Conservation (phyloP, 129 eudicot species). For the Ambrosia artemisiifolia region DNA sequence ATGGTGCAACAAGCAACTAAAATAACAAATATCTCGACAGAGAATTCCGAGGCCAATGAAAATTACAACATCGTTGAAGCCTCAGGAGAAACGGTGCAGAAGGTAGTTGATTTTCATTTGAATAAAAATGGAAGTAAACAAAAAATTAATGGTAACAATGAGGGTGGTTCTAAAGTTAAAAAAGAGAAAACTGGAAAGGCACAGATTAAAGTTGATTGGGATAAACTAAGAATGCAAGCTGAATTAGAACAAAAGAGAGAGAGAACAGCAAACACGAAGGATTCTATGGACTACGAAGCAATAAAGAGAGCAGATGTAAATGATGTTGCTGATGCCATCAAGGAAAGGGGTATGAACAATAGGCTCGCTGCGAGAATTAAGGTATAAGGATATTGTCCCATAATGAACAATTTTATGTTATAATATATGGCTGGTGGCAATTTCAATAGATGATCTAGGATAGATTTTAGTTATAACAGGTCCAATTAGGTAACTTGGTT, state of each 20-base stretch:
- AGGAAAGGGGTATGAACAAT: slow-evolving; percentile 96
- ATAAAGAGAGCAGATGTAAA: slow-evolving; percentile 62
- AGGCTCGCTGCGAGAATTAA: slow-evolving; percentile 85
- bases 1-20: slow-evolving; percentile 29
- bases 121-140: slow-evolving; percentile 17
- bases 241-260: slow-evolving; percentile 49
- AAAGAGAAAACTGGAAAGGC: slow-evolving; percentile 45
- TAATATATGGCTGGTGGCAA: neutral
- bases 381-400: slow-evolving; percentile 32
- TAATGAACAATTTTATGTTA: slow-evolving; percentile 9
- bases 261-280: slow-evolving; percentile 51
- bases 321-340: slow-evolving; percentile 79
- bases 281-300: slow-evolving; percentile 94
- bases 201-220: slow-evolving; percentile 61
- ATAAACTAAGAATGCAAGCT: slow-evolving; percentile 61
- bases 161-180: slow-evolving; percentile 34
- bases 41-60: slow-evolving; percentile 32
- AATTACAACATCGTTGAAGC: slow-evolving; percentile 29
- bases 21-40: slow-evolving; percentile 19
- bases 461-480: neutral
- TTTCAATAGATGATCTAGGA: neutral
- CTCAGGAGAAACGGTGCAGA: slow-evolving; percentile 34
- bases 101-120: slow-evolving; percentile 30
- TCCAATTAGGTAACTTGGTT: neutral
- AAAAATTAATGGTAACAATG: slow-evolving; percentile 11